Conservation (phyloP, 306 rosid genomes). For the Neltuma alba region DNA sequence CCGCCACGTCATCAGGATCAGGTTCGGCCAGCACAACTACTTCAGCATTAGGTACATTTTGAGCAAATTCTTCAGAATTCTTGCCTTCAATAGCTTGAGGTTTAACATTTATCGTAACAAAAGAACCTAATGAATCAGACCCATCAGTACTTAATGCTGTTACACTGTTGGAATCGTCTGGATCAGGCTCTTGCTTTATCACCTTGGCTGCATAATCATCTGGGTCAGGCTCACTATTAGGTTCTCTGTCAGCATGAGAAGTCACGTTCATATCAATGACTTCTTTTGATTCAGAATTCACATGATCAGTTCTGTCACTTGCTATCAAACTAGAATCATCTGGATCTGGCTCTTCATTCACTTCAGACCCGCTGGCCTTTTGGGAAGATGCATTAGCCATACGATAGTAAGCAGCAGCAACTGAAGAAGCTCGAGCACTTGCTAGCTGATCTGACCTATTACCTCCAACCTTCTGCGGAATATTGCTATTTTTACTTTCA, state of each 20-base stretch:
- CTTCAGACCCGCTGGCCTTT: constrained; percentile 43
- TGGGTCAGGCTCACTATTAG: constrained; percentile 61
- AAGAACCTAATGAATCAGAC: constrained; percentile 32
- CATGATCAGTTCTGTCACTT: constrained; percentile 36
- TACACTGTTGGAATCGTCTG: constrained; percentile 55
- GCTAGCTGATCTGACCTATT: constrained; percentile 47
- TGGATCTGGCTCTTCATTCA: constrained; percentile 51
- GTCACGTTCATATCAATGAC: constrained; percentile 34
- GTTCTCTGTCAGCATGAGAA: constrained; percentile 30
- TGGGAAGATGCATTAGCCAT: constrained; percentile 44
- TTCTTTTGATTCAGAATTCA: constrained; percentile 36
- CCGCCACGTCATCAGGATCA: constrained; percentile 53
- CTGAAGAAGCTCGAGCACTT: constrained; percentile 73
- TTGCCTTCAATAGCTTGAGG: constrained; percentile 29
- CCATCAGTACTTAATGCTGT: constrained; percentile 30
- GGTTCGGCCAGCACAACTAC: constrained; percentile 47
- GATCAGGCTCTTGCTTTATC: constrained; percentile 61
- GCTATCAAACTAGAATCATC: constrained; percentile 44
- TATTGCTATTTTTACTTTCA: constrained; percentile 40
- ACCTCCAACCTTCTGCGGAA: constrained; percentile 87
- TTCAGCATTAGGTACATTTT: constrained; percentile 43
- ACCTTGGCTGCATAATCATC: constrained; percentile 42
- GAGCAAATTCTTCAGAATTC: constrained; percentile 37
- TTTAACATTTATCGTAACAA: constrained; percentile 23
- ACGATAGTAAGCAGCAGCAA: constrained; percentile 80